A percentile compares a stretch with the other conserved stretches of the same genome.
Evolutionary conservation across 768 basidiomycete genomes (phyloP).

Genomic region (Pleurotus tuber-regium): DNA sequence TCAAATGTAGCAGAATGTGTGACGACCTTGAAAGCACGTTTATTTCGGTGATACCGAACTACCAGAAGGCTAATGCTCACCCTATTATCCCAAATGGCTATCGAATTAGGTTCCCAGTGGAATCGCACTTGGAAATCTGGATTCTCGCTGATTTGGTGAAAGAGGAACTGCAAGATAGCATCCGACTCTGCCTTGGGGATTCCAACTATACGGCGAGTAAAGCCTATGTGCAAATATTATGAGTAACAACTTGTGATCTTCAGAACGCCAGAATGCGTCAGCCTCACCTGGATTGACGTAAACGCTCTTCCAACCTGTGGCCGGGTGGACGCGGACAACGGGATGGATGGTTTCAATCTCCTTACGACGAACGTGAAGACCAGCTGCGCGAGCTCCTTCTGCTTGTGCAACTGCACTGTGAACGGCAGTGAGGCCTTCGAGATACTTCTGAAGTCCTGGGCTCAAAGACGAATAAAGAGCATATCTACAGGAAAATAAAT

Average conservation of each 20-base stretch:
- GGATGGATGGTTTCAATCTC: conserved; percentile 74
- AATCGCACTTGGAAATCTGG: conserved; percentile 76
- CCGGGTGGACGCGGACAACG: conserved; percentile 80
- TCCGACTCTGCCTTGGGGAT: conserved; percentile 85
- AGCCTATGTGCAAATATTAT: conserved; percentile 41
- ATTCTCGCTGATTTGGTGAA: conserved; percentile 67
- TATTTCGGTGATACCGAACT: neutral
- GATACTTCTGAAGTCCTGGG: conserved; percentile 68
- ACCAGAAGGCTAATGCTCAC: conserved; percentile 32
- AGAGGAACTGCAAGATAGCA: conserved; percentile 64
- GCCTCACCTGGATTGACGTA: conserved; percentile 72
- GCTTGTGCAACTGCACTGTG: conserved; percentile 81
- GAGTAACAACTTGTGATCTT: neutral
- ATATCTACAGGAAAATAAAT: conserved; percentile 43
- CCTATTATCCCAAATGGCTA: conserved; percentile 89
- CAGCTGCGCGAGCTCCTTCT: conserved; percentile 67
- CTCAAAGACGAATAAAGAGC: conserved; percentile 84
- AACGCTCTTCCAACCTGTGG: conserved; percentile 81
- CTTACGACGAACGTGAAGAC: conserved; percentile 66
- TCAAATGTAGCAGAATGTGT: conserved; percentile 83
- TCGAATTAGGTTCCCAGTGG: conserved; percentile 71
- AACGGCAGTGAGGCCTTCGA: conserved; percentile 70
- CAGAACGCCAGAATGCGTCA: too few species aligned
- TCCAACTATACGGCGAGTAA: conserved; percentile 76
- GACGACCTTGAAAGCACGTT: conserved; percentile 47